Evolutionary conservation across 495 filamentous ascomycete species (phyloP).

Genomic region (Lepidopterella palustris): DNA sequence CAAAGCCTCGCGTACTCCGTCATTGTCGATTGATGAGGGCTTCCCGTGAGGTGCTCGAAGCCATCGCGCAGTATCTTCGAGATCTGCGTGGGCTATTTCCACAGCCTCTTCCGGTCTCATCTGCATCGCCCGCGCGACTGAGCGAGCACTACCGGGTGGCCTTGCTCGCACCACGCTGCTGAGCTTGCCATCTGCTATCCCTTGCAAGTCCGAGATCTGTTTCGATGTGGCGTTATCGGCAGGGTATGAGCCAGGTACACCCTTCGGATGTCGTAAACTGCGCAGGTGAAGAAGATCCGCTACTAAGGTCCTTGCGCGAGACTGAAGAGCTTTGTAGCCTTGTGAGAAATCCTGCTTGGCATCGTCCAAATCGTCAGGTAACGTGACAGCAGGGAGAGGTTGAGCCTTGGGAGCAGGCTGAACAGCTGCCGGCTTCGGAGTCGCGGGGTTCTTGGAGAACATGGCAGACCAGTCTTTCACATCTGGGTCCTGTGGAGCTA

Average conservation of each 20-base stretch:
- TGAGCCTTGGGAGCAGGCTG: not conserved
- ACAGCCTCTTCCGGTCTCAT: conserved; percentile 9
- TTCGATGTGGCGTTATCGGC: conserved; percentile 2
- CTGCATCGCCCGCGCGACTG: conserved; percentile 16
- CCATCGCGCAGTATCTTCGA: conserved; percentile 22
- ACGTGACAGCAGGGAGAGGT: conserved; percentile 1
- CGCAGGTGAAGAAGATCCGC: conserved; percentile 19
- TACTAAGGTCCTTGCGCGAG: conserved; percentile 13
- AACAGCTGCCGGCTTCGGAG: conserved; percentile 3
- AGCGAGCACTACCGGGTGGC: conserved; percentile 20
- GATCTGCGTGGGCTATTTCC: conserved; percentile 16
- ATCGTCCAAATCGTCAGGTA: conserved; percentile 19
- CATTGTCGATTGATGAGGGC: conserved; percentile 13
- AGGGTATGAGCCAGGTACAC: not conserved
- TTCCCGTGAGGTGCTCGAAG: conserved; percentile 20
- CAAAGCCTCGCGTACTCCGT: conserved; percentile 19
- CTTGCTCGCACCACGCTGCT: not conserved
- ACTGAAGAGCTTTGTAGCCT: conserved; percentile 16
- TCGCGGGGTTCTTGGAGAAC: conserved; percentile 15
- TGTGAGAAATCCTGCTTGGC: conserved; percentile 14
- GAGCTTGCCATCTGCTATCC: conserved; percentile 14
- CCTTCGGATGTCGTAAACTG: conserved; percentile 19
- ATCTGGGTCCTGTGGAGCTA: conserved; percentile 14
- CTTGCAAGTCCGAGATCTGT: conserved; percentile 10
- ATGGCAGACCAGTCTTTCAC: conserved; percentile 11